Conservation (phyloP, 2,329 filamentous ascomycete species). For the Pezicula neosporulosa region DNA sequence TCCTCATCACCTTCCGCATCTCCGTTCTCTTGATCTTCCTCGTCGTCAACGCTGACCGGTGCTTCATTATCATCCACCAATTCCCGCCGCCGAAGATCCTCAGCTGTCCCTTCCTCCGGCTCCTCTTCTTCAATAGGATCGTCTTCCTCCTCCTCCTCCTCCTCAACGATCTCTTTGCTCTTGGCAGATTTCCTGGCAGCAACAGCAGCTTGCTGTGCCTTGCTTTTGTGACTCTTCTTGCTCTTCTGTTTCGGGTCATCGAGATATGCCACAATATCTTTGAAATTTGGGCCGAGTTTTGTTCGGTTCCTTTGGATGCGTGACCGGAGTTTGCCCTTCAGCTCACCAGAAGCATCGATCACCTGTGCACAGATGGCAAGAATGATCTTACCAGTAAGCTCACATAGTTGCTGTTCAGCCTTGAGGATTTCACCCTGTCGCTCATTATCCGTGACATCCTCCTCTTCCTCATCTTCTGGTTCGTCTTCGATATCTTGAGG, state of each 20-base stretch:
- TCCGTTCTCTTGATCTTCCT: slow-evolving; percentile 34
- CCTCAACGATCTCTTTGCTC: slow-evolving; percentile 23
- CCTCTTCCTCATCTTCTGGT: slow-evolving; percentile 55
- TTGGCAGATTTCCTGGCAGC: slow-evolving; percentile 37
- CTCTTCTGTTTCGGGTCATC: slow-evolving; percentile 61
- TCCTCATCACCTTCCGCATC: slow-evolving; percentile 24
- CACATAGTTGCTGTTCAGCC: slow-evolving; percentile 82
- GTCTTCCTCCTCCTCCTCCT: slow-evolving; percentile 26
- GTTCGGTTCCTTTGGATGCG: slow-evolving; percentile 75
- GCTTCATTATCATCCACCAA: slow-evolving; percentile 48
- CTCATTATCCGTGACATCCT: slow-evolving; percentile 52
- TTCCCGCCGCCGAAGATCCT: slow-evolving; percentile 53
- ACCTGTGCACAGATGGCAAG: slow-evolving; percentile 73
- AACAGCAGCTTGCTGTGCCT: slow-evolving; percentile 39
- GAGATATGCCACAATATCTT: slow-evolving; percentile 76
- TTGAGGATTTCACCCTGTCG: slow-evolving; percentile 65
- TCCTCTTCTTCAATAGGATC: slow-evolving; percentile 45
- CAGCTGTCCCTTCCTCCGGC: slow-evolving; percentile 55
- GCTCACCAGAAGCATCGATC: slow-evolving; percentile 60
- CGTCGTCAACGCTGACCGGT: slow-evolving; percentile 30
- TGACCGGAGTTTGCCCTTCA: slow-evolving; percentile 62
- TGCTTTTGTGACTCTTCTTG: slow-evolving; percentile 30
- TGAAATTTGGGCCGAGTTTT: slow-evolving; percentile 81
- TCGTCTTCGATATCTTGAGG: slow-evolving; percentile 63
- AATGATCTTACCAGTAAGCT: slow-evolving; percentile 80